Evolutionary conservation across 129 eudicot species (phyloP).

Genomic region (Flaveria robusta): DNA sequence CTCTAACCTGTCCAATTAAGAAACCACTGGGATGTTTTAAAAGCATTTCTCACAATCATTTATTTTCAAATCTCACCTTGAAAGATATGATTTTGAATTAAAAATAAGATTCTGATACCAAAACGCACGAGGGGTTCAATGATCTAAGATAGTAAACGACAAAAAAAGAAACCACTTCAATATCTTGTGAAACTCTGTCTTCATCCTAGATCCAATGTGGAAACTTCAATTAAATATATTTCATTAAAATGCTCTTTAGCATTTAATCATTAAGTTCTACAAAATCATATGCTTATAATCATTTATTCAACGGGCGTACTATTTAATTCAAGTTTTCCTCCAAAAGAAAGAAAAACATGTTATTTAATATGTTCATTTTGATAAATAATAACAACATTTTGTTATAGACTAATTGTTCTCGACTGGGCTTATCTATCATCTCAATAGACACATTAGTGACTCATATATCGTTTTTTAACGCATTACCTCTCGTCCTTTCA

Average conservation of each 20-base stretch:
- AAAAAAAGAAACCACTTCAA: slow-evolving; percentile 26
- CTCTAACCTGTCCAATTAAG: too few relatives aligned
- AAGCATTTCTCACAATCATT: too few relatives aligned
- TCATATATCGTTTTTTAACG: too few relatives aligned
- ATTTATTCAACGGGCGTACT: not conserved
- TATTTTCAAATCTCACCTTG: too few relatives aligned
- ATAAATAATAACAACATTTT: too few relatives aligned
- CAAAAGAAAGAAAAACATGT: not conserved
- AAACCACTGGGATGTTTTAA: too few relatives aligned
- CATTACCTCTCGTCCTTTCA: too few relatives aligned
- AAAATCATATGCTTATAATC: not conserved
- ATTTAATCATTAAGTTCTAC: slow-evolving; percentile 2
- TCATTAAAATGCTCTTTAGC: not conserved
- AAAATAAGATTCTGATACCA: slow-evolving; percentile 22
- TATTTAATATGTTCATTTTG: not conserved
- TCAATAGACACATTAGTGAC: too few relatives aligned
- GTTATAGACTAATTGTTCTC: too few relatives aligned
- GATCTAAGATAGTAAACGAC: slow-evolving; percentile 28
- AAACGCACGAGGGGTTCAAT: slow-evolving; percentile 47
- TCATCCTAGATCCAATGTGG: slow-evolving; percentile 39
- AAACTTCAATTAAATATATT: slow-evolving; percentile 1
- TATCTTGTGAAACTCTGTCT: slow-evolving; percentile 29
- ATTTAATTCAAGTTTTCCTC: not conserved
- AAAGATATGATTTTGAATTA: not conserved
- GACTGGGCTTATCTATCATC: too few relatives aligned